Percentiles rank a stretch among this genome's conserved stretches.
Conservation (phyloP, 257 asterid genomes). For the Ilex asprella region DNA sequence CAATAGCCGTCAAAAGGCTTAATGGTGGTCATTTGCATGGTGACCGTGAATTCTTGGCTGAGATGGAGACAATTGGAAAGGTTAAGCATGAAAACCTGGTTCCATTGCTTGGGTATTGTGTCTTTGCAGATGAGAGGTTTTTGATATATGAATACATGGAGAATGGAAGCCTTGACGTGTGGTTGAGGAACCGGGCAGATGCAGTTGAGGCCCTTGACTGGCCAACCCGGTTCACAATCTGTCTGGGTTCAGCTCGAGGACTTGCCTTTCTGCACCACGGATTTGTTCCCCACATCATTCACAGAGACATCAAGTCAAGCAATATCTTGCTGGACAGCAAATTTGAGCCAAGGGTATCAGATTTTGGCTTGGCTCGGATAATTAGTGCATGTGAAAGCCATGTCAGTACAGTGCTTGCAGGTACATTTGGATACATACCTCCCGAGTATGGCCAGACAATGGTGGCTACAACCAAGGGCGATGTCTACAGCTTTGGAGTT, state of each 20-base stretch:
- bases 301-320: conserved; percentile 78
- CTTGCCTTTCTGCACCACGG: conserved; percentile 79
- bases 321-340: conserved; percentile 52
- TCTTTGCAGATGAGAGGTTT: conserved; percentile 54
- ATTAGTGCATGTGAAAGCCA: conserved; percentile 81
- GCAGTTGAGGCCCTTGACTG: conserved; percentile 38
- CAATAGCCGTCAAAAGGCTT: conserved; percentile 64
- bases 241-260: conserved; percentile 61
- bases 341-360: conserved; percentile 61
- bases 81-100: conserved; percentile 64
- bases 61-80: conserved; percentile 81
- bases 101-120: conserved; percentile 62
- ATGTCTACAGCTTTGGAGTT: conserved; percentile 80
- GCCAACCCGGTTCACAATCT: conserved; percentile 70
- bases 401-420: conserved; percentile 67
- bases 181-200: conserved; percentile 48
- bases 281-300: conserved; percentile 69
- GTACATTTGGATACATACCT: conserved; percentile 77
- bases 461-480: conserved; percentile 76
- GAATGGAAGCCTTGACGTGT: conserved; percentile 71
- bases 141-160: conserved; percentile 77
- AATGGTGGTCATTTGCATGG: conserved; percentile 58
- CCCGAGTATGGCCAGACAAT: conserved; percentile 81
- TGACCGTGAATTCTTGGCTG: conserved; percentile 69
- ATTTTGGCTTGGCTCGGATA: conserved; percentile 76